phyloP scores from a whole-genome alignment of 2,329 filamentous ascomycete species.

The Diaporthe sp. region DNA sequence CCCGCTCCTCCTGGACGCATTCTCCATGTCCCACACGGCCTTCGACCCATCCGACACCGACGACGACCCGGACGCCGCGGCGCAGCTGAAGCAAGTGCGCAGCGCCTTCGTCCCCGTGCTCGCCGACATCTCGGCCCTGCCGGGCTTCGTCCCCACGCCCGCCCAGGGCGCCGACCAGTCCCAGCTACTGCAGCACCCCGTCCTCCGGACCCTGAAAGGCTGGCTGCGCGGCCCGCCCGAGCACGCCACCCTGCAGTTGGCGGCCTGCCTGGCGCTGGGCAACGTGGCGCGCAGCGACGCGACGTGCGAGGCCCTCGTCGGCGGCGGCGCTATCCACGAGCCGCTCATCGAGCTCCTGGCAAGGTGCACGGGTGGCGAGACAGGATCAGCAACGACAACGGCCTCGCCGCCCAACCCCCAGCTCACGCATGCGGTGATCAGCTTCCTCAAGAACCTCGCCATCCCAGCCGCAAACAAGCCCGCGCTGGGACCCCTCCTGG shows the following conservation, averaged over 20 bases:
- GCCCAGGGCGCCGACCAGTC: not conserved
- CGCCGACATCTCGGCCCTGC: conserved; percentile 59
- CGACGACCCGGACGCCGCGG: conserved; percentile 56
- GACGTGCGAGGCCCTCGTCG: conserved; percentile 61
- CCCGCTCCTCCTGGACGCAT: conserved; percentile 57
- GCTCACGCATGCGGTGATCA: conserved; percentile 66
- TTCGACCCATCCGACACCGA: conserved; percentile 49
- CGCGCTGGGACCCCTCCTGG: conserved; percentile 59
- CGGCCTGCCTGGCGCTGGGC: conserved; percentile 69
- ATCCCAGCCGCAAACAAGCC: conserved; percentile 67
- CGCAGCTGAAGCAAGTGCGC: conserved; percentile 59
- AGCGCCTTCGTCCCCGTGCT: conserved; percentile 61
- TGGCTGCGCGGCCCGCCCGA: conserved; percentile 51
- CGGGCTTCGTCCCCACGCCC: conserved; percentile 46
- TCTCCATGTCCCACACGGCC: conserved; percentile 58
- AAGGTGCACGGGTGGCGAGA: conserved; percentile 40
- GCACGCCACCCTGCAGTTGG: conserved; percentile 60
- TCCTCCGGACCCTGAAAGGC: conserved; percentile 48
- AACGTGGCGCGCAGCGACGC: conserved; percentile 71
- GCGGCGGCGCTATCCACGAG: conserved; percentile 52
- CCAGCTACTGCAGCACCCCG: conserved; percentile 39
- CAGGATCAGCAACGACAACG: not conserved
- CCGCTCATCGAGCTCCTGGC: conserved; percentile 59
- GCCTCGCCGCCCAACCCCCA: conserved; percentile 46
- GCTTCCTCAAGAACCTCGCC: conserved; percentile 73